A percentile compares a stretch with the other conserved stretches of the same genome.
Evolutionary conservation across 2,329 filamentous ascomycete species (phyloP).

Genomic region (Aspergillus ruber): DNA sequence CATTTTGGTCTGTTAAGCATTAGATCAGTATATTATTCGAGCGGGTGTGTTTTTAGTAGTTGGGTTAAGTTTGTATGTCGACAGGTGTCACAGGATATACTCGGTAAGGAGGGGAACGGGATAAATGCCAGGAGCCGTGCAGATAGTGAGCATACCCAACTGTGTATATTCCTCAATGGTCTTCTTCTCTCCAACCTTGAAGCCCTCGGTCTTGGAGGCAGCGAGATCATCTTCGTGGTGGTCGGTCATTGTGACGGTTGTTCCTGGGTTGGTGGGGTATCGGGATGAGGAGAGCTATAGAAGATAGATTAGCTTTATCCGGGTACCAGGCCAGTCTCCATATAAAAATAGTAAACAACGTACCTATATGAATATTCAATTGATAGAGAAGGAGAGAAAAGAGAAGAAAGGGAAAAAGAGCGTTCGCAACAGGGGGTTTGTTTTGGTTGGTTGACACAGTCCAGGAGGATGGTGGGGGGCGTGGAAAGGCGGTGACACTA

Average conservation of each 20-base stretch:
- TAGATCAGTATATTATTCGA: not conserved
- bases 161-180: conserved; percentile 89
- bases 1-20: conserved; percentile 53
- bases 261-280: not conserved
- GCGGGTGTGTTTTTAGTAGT: not conserved
- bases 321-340: too few relatives aligned
- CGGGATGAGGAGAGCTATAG: not conserved
- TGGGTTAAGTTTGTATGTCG: not conserved
- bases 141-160: conserved; percentile 61
- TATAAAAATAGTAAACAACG: too few relatives aligned
- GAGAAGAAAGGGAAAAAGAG: too few relatives aligned
- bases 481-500: not conserved
- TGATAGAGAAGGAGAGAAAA: too few relatives aligned
- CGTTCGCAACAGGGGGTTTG: conserved; percentile 2
- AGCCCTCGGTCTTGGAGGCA: conserved; percentile 84
- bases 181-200: conserved; percentile 99
- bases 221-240: conserved; percentile 73
- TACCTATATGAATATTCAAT: too few relatives aligned
- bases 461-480: conserved; percentile 1
- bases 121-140: not conserved
- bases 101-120: not conserved
- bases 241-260: conserved; percentile 54
- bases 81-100: not conserved
- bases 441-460: conserved; percentile 3
- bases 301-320: too few relatives aligned